Conservation (phyloP, 768 basidiomycete species). For the Gloeopeniophorella convolvens region DNA sequence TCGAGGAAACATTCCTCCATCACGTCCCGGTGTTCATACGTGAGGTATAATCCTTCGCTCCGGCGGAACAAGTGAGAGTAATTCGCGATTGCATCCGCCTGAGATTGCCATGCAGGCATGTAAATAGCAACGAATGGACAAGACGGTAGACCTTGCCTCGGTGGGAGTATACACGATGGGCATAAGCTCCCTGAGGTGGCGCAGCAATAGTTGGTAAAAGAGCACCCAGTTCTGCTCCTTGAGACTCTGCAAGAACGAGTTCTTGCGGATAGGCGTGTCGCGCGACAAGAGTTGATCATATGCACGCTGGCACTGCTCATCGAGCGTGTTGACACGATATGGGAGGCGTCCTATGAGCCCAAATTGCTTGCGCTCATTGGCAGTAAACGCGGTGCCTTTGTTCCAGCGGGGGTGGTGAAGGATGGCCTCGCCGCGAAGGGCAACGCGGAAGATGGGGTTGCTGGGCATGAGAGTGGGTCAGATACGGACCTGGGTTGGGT, state of each 20-base stretch:
- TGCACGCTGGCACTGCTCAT: conserved; percentile 70
- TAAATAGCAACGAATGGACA: background rate
- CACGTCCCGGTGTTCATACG: conserved; percentile 48
- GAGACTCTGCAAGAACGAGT: conserved; percentile 68
- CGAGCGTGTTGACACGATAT: conserved; percentile 43
- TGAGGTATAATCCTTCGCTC: conserved; percentile 71
- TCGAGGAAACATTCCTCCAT: conserved; percentile 79
- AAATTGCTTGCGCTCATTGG: conserved; percentile 60
- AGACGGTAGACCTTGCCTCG: conserved; percentile 38
- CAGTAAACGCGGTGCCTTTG: conserved; percentile 76
- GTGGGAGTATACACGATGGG: conserved; percentile 82
- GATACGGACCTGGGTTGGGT: too few relatives aligned
- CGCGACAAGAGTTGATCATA: conserved; percentile 50
- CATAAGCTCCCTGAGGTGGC: conserved; percentile 43
- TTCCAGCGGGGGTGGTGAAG: conserved; percentile 64
- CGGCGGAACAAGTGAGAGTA: conserved; percentile 82
- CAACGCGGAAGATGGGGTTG: conserved; percentile 31
- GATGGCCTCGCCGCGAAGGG: conserved; percentile 55
- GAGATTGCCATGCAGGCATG: too few relatives aligned
- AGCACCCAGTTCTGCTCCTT: conserved; percentile 80
- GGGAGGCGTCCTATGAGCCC: conserved; percentile 41
- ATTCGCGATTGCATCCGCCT: conserved; percentile 77
- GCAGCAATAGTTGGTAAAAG: conserved; percentile 55
- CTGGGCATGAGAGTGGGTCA: background rate
- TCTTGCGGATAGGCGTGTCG: conserved; percentile 47